Conservation (phyloP, 164 flowering plant species). For the Platanus orientalis region DNA sequence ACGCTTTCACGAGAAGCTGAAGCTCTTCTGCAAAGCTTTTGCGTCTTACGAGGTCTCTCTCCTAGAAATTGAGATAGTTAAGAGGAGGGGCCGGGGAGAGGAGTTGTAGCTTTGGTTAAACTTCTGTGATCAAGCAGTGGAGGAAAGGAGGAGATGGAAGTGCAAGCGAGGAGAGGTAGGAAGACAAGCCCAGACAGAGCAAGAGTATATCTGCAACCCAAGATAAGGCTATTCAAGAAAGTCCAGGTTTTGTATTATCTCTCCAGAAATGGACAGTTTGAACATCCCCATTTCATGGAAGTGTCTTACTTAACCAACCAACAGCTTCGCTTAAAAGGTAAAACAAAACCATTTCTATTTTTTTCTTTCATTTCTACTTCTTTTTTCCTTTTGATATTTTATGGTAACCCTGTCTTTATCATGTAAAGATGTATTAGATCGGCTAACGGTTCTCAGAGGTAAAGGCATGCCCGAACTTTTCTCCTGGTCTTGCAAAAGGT, state of each 20-base stretch:
- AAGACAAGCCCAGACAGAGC: conserved; percentile 44
- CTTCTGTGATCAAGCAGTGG: not conserved
- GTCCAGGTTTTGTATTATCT: conserved; percentile 59
- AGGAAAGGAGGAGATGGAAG: conserved; percentile 23
- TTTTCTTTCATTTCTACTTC: not conserved
- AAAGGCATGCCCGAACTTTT: conserved; percentile 79
- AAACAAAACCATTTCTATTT: not conserved
- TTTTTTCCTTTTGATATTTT: not conserved
- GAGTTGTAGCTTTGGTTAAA: not conserved
- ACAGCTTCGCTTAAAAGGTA: conserved; percentile 61
- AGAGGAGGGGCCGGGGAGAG: not conserved
- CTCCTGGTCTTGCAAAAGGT: conserved; percentile 93
- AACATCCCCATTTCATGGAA: conserved; percentile 76
- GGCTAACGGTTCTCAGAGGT: conserved; percentile 69
- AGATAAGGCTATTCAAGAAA: conserved; percentile 29
- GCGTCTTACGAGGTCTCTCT: too few relatives aligned
- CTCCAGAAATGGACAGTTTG: conserved; percentile 61
- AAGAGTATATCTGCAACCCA: conserved; percentile 18
- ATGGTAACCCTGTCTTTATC: too few relatives aligned
- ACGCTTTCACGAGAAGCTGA: too few relatives aligned
- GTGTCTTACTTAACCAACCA: conserved; percentile 44
- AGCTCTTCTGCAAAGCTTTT: too few relatives aligned
- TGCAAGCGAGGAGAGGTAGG: conserved; percentile 29
- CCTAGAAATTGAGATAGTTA: too few relatives aligned
- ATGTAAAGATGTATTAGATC: conserved; percentile 57